phyloP scores from a whole-genome alignment of 768 basidiomycete species.

The Paxillus rubicundulus region DNA sequence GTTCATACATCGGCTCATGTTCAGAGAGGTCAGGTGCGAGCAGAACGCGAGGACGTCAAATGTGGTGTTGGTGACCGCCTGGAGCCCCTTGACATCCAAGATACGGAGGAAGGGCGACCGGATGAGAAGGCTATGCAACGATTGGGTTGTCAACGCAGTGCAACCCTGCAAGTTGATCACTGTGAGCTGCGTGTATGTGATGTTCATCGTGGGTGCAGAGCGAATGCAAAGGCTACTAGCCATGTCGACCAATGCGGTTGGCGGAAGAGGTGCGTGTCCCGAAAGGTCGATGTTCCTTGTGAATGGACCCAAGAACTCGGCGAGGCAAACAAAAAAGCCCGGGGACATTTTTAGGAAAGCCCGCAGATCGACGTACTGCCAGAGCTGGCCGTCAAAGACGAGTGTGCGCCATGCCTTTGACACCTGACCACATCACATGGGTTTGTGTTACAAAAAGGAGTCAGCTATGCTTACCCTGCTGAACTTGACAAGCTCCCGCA shows the following conservation, averaged over 20 bases:
- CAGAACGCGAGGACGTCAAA: slow-evolving; percentile 66
- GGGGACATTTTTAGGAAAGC: slow-evolving; percentile 58
- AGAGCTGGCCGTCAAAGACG: slow-evolving; percentile 85
- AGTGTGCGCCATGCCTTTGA: slow-evolving; percentile 74
- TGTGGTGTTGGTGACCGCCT: slow-evolving; percentile 69
- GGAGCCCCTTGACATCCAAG: slow-evolving; percentile 66
- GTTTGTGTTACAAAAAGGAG: slow-evolving; percentile 11
- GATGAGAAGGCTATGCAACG: slow-evolving; percentile 68
- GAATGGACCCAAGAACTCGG: slow-evolving; percentile 60
- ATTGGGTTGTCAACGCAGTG: slow-evolving; percentile 55
- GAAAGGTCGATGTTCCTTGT: slow-evolving; percentile 57
- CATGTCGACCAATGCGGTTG: slow-evolving; percentile 51
- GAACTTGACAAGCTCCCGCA: slow-evolving; percentile 75
- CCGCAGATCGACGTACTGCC: slow-evolving; percentile 62
- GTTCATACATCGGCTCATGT: slow-evolving; percentile 69
- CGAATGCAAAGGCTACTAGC: slow-evolving; percentile 53
- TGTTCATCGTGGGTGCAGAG: slow-evolving; percentile 25
- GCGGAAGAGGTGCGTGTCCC: slow-evolving; percentile 54
- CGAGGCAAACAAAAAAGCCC: slow-evolving; percentile 50
- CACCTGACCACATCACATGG: slow-evolving; percentile 46
- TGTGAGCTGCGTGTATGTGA: slow-evolving; percentile 64
- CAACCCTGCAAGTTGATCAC: slow-evolving; percentile 74
- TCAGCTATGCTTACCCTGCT: slow-evolving; percentile 59
- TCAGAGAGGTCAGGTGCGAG: slow-evolving; percentile 53
- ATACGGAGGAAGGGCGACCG: slow-evolving; percentile 57